These are phyloP conservation scores for Pseudophaeomoniella oleicola DNA, from an alignment of 2,329 filamentous ascomycete genomes.

Conservation along the genomic window DNA sequence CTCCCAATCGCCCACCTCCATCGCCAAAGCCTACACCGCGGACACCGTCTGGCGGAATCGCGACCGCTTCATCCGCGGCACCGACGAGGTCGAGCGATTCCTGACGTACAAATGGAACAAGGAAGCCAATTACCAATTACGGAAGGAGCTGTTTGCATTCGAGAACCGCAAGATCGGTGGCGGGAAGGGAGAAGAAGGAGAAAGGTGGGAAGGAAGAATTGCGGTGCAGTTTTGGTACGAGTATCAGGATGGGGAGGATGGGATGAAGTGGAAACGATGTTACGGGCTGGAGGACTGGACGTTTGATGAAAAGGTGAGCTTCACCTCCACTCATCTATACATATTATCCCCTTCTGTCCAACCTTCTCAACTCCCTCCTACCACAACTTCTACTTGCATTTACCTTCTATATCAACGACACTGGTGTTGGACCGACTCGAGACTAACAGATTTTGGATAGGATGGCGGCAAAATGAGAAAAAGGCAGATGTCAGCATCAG, in stretches of 20 bases:
- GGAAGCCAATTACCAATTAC: slow-evolving; percentile 57
- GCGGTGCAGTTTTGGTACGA: slow-evolving; percentile 90
- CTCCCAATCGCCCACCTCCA: slow-evolving; percentile 46
- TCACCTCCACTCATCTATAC: not conserved
- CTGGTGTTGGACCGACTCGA: not conserved
- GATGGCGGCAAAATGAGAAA: slow-evolving; percentile 27
- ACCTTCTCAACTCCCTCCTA: not conserved
- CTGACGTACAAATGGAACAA: slow-evolving; percentile 59
- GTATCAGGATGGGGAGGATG: slow-evolving; percentile 52
- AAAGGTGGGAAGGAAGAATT: slow-evolving; percentile 48
- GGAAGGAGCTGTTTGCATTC: slow-evolving; percentile 76
- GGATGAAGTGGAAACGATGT: slow-evolving; percentile 63
- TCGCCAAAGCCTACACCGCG: slow-evolving; percentile 60
- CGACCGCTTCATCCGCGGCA: slow-evolving; percentile 52
- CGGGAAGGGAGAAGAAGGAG: slow-evolving; percentile 6
- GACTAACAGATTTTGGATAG: not conserved
- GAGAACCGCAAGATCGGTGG: slow-evolving; percentile 9
- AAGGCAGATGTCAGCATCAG: slow-evolving; percentile 33
- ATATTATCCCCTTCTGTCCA: not conserved
- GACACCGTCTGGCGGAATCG: slow-evolving; percentile 74
- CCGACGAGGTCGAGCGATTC: slow-evolving; percentile 52
- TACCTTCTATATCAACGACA: no score
- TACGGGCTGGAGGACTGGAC: slow-evolving; percentile 54
- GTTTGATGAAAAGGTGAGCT: slow-evolving; percentile 17
- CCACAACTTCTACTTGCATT: no score